phyloP scores from a whole-genome alignment of 1,284 basidiomycete species.

The Cryptococcus depauperatus region DNA sequence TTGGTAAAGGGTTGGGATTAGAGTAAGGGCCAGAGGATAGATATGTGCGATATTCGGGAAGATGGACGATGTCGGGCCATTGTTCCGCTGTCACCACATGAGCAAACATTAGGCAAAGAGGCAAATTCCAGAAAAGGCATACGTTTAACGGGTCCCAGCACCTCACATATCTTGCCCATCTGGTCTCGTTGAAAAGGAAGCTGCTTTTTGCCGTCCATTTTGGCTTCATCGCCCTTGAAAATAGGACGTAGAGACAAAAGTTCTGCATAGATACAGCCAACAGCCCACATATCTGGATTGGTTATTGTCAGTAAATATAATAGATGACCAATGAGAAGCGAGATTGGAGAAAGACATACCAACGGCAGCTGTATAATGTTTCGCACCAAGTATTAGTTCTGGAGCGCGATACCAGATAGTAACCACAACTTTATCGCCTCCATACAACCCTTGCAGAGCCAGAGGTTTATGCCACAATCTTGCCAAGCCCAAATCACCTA shows the following conservation, averaged over 20 bases:
- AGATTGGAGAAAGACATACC: constrained; percentile 37
- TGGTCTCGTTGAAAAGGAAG: constrained; percentile 94
- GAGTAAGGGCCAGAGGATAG: constrained; percentile 60
- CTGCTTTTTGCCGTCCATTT: constrained; percentile 72
- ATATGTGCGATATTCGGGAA: constrained; percentile 82
- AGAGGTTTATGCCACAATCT: constrained; percentile 53
- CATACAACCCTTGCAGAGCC: constrained; percentile 48
- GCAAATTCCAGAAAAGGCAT: constrained; percentile 19
- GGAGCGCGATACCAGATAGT: constrained; percentile 99
- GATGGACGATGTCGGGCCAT: constrained; percentile 79
- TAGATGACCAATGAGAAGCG: neutral
- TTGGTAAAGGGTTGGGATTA: constrained; percentile 19
- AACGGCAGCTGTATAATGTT: constrained; percentile 93
- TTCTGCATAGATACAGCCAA: constrained; percentile 96
- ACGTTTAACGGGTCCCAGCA: constrained; percentile 84
- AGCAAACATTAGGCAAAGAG: neutral
- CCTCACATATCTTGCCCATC: constrained; percentile 86
- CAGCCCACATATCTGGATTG: constrained; percentile 73
- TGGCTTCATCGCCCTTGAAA: constrained; percentile 99
- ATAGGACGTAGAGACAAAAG: constrained; percentile 86
- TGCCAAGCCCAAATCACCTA: constrained; percentile 92
- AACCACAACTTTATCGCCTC: constrained; percentile 95
- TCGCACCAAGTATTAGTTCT: constrained; percentile 85
- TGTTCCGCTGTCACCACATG: constrained; percentile 50
- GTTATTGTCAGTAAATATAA: neutral